These are phyloP conservation scores for Candida koratica DNA, from an alignment of 805 yeast genomes.

Conservation along the genomic window DNA sequence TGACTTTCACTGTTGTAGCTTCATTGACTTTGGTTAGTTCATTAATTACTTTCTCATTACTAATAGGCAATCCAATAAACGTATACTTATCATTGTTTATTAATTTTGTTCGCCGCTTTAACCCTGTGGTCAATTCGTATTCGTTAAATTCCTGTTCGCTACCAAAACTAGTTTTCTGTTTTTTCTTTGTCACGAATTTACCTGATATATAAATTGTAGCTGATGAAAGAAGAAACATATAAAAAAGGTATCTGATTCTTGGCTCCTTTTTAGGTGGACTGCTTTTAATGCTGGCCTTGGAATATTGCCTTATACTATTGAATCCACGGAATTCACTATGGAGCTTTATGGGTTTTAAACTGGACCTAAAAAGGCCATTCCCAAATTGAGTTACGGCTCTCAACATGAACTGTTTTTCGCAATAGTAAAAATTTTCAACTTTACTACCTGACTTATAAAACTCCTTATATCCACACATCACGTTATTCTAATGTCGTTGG, in stretches of 20 bases:
- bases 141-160: constrained; percentile 48
- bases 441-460: background rate
- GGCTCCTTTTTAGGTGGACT: constrained; percentile 45
- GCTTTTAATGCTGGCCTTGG: constrained; percentile 81
- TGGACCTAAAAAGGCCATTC: too few relatives aligned
- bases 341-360: too few relatives aligned
- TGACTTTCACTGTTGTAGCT: constrained; percentile 29
- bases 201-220: constrained; percentile 31
- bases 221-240: constrained; percentile 31
- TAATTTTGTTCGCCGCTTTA: constrained; percentile 47
- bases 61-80: constrained; percentile 38
- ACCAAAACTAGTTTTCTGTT: constrained; percentile 32
- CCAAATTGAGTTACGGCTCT: constrained; percentile 1
- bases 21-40: constrained; percentile 19
- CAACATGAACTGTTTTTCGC: constrained; percentile 6
- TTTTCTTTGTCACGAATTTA: constrained; percentile 26
- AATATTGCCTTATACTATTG: constrained; percentile 61
- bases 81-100: constrained; percentile 38
- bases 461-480: background rate
- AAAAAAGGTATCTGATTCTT: constrained; percentile 33
- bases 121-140: constrained; percentile 47
- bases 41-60: constrained; percentile 17
- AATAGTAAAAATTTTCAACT: constrained; percentile 2
- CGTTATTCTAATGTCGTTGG: constrained; percentile 63
- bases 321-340: too few relatives aligned